A percentile compares a stretch with the other conserved stretches of the same genome.
Conservation (phyloP, 225 moss, liverwort and hornwort species). For the Antitrichia curtipendula region DNA sequence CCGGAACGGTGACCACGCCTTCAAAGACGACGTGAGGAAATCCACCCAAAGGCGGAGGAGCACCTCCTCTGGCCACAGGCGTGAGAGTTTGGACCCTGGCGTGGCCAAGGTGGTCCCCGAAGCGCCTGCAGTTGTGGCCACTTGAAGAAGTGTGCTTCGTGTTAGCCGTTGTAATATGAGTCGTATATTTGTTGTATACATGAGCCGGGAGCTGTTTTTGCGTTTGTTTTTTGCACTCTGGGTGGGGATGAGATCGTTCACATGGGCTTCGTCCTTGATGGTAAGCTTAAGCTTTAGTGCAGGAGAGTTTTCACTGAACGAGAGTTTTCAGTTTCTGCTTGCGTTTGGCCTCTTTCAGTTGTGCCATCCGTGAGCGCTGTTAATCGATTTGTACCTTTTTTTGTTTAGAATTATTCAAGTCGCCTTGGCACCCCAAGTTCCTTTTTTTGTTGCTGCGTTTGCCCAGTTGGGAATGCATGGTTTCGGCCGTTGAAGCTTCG, state of each 20-base stretch:
- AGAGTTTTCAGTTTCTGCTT: neutral
- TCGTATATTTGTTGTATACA: neutral
- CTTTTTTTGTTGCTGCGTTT: neutral
- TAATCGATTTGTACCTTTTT: neutral
- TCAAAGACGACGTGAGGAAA: slow-evolving; percentile 55
- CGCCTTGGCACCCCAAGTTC: neutral
- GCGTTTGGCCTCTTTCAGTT: neutral
- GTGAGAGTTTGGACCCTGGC: slow-evolving; percentile 16
- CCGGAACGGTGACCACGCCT: slow-evolving; percentile 26
- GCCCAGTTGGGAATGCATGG: neutral
- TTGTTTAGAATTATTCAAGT: neutral
- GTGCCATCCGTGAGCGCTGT: neutral
- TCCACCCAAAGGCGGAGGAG: slow-evolving; percentile 34
- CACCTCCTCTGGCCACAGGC: neutral
- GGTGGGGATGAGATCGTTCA: neutral
- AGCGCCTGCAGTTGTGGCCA: neutral
- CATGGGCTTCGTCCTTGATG: neutral
- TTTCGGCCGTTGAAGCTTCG: neutral
- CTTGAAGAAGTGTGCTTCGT: neutral
- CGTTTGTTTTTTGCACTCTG: neutral
- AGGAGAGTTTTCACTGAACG: neutral
- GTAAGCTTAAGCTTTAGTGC: neutral
- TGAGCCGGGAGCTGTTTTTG: neutral
- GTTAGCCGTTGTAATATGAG: neutral
- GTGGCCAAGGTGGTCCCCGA: slow-evolving; percentile 19